Evolutionary conservation across 208 protist genomes (phyloP).

Genomic region (Porcisia hertigi): DNA sequence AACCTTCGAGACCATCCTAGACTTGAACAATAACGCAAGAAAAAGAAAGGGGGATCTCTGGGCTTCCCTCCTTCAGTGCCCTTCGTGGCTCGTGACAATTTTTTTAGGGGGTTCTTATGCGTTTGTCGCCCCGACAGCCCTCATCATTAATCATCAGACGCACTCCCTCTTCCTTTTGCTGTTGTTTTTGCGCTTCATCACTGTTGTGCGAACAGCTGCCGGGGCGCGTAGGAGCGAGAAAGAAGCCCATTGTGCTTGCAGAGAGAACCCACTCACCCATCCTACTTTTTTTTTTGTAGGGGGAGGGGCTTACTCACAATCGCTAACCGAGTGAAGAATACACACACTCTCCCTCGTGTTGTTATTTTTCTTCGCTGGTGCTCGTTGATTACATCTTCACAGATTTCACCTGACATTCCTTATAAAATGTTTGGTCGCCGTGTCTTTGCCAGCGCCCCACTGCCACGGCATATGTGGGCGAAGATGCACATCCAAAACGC

Average conservation of each 20-base stretch:
- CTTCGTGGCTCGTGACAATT: background rate
- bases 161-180: background rate
- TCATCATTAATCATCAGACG: background rate
- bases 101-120: background rate
- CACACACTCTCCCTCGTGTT: too few relatives aligned
- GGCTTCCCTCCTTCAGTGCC: background rate
- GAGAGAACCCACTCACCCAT: too few relatives aligned
- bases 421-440: slow-evolving; percentile 77
- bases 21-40: too few relatives aligned
- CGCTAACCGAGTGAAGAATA: too few relatives aligned
- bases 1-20: too few relatives aligned
- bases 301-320: too few relatives aligned
- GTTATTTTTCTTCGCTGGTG: background rate
- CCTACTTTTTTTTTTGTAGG: too few relatives aligned
- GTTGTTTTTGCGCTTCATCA: background rate
- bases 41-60: background rate
- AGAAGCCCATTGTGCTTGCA: too few relatives aligned
- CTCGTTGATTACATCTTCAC: background rate
- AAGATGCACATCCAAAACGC: slow-evolving; percentile 69
- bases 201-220: too few relatives aligned
- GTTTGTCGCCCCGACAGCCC: background rate
- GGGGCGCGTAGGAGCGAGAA: too few relatives aligned
- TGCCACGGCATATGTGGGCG: slow-evolving; percentile 73
- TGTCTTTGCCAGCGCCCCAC: slow-evolving; percentile 71
- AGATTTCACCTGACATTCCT: background rate